Percentiles rank a stretch among this genome's conserved stretches.
Evolutionary conservation across 768 basidiomycete genomes (phyloP).

Genomic region (Chlorophyllum brunneum): DNA sequence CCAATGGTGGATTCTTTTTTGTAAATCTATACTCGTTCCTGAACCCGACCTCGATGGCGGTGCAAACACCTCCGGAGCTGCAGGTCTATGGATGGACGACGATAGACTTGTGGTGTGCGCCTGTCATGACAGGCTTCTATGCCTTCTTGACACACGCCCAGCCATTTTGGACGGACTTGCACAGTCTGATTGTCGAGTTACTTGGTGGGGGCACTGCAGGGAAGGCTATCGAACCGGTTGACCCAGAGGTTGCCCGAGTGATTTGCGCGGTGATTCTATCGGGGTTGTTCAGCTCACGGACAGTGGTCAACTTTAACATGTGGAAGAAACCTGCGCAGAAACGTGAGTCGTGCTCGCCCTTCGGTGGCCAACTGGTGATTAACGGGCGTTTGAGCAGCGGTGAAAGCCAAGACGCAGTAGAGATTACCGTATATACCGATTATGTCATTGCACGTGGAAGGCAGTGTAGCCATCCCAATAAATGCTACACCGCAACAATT

Average conservation of each 20-base stretch:
- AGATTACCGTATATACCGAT: slow-evolving; percentile 2
- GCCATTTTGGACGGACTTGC: slow-evolving; percentile 72
- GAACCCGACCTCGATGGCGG: slow-evolving; percentile 60
- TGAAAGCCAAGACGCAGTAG: slow-evolving; percentile 12
- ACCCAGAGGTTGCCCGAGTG: slow-evolving; percentile 64
- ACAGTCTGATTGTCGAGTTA: slow-evolving; percentile 42
- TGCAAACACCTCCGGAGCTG: slow-evolving; percentile 79
- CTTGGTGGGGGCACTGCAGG: slow-evolving; percentile 35
- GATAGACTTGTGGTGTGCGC: slow-evolving; percentile 83
- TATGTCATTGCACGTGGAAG: slow-evolving; percentile 12
- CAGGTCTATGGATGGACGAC: slow-evolving; percentile 82
- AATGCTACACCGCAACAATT: not conserved
- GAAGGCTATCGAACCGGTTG: slow-evolving; percentile 43
- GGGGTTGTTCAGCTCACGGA: slow-evolving; percentile 56
- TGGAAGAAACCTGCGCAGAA: slow-evolving; percentile 22
- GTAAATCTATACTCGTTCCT: slow-evolving; percentile 58
- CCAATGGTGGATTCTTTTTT: slow-evolving; percentile 82
- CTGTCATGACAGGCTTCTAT: slow-evolving; percentile 72
- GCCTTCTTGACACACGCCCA: slow-evolving; percentile 84
- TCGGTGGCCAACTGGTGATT: not conserved
- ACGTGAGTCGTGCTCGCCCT: slow-evolving; percentile 13
- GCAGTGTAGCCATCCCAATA: slow-evolving; percentile 10
- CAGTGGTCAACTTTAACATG: slow-evolving; percentile 59
- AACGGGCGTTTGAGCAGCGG: not conserved
- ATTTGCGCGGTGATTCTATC: slow-evolving; percentile 66